These are phyloP conservation scores for Macrotyloma uniflorum DNA, from an alignment of 306 rosid species.

Conservation along the genomic window DNA sequence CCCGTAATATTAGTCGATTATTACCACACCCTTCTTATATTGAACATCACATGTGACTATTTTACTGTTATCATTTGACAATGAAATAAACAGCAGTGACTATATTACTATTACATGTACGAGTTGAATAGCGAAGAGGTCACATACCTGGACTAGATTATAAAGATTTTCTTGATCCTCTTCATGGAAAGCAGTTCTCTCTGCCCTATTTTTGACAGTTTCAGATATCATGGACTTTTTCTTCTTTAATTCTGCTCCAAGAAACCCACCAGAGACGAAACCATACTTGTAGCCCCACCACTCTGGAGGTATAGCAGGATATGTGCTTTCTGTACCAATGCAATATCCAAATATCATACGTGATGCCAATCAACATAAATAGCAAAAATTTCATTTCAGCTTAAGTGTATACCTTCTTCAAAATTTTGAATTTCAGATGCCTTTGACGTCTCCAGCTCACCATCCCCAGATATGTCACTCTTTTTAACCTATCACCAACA, in stretches of 20 bases:
- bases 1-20: not conserved
- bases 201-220: constrained; percentile 40
- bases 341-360: constrained; percentile 19
- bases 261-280: constrained; percentile 83
- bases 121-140: constrained; percentile 1
- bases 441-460: constrained; percentile 48
- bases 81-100: not conserved
- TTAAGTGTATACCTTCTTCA: constrained; percentile 54
- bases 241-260: constrained; percentile 78
- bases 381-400: constrained; percentile 7
- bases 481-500: constrained; percentile 66
- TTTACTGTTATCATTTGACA: not conserved
- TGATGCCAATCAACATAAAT: not conserved
- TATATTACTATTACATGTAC: not conserved
- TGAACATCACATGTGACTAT: constrained; percentile 7
- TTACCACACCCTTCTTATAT: constrained; percentile 2
- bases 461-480: constrained; percentile 51
- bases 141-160: constrained; percentile 87
- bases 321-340: constrained; percentile 50
- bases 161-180: constrained; percentile 96
- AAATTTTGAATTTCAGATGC: constrained; percentile 45
- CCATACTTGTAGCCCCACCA: constrained; percentile 97
- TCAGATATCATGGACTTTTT: constrained; percentile 42
- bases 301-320: constrained; percentile 52
- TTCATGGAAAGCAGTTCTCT: constrained; percentile 78